phyloP scores from a whole-genome alignment of 1,284 basidiomycete genomes.

The Phellopilus nigrolimitatus region DNA sequence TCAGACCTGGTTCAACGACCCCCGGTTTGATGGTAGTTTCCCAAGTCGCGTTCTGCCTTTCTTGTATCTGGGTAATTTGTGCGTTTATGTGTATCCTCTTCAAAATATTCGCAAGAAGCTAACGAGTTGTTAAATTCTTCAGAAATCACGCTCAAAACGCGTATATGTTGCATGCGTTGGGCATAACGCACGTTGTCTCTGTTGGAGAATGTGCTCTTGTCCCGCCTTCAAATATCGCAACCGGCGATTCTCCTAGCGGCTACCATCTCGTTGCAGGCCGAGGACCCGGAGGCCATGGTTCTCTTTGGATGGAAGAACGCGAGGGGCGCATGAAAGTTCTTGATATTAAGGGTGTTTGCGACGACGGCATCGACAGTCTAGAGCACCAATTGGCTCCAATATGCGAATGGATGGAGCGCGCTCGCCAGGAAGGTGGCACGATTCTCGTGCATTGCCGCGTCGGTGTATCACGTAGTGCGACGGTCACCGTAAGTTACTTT shows the following conservation, averaged over 20 bases:
- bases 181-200: constrained; percentile 96
- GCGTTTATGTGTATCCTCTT: constrained; percentile 33
- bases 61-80: constrained; percentile 94
- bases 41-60: constrained; percentile 92
- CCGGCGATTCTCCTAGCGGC: constrained; percentile 27
- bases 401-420: constrained; percentile 91
- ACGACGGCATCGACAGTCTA: constrained; percentile 94
- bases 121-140: neutral
- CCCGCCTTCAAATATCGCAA: constrained; percentile 46
- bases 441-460: constrained; percentile 96
- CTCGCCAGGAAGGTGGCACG: constrained; percentile 76
- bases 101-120: neutral
- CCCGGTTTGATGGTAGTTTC: constrained; percentile 92
- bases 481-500: constrained; percentile 66
- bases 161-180: constrained; percentile 93
- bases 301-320: constrained; percentile 84
- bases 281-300: constrained; percentile 54
- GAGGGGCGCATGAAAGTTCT: constrained; percentile 84
- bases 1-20: constrained; percentile 89
- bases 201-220: constrained; percentile 91
- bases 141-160: constrained; percentile 93
- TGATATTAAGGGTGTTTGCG: constrained; percentile 85
- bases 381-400: constrained; percentile 84
- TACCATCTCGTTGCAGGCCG: constrained; percentile 41
- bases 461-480: constrained; percentile 90